These are phyloP conservation scores for Dalbergia cochinchinensis DNA, from an alignment of 306 rosid genomes.

Conservation along the genomic window DNA sequence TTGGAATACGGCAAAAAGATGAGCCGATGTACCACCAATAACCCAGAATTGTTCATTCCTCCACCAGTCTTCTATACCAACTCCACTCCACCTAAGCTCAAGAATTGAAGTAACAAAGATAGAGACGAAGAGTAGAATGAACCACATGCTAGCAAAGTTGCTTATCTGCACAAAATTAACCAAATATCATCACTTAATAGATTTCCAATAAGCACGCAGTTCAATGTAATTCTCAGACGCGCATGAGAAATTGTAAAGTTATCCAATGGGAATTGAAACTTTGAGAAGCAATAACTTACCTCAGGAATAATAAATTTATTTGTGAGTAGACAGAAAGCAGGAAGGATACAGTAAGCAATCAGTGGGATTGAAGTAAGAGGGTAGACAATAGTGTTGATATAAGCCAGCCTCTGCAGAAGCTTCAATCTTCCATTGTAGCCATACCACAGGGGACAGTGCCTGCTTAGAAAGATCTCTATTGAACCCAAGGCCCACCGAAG, in stretches of 20 bases:
- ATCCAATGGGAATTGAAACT: neutral
- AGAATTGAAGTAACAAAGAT: slow-evolving; percentile 91
- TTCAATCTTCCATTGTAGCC: slow-evolving; percentile 88
- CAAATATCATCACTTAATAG: slow-evolving; percentile 9
- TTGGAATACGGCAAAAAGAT: slow-evolving; percentile 97
- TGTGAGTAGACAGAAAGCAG: slow-evolving; percentile 96
- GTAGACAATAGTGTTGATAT: slow-evolving; percentile 94
- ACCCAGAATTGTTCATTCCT: slow-evolving; percentile 99
- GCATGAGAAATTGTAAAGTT: slow-evolving; percentile 9
- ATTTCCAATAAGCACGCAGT: slow-evolving; percentile 14
- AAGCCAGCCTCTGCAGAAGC: slow-evolving; percentile 85
- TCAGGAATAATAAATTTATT: slow-evolving; percentile 97
- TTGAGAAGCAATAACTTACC: slow-evolving; percentile 55
- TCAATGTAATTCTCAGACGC: neutral
- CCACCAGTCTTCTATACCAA: slow-evolving; percentile 99
- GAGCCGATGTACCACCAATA: slow-evolving; percentile 97
- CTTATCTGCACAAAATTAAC: slow-evolving; percentile 74
- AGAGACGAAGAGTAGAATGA: slow-evolving; percentile 90
- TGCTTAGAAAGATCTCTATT: slow-evolving; percentile 93
- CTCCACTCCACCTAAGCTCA: slow-evolving; percentile 99
- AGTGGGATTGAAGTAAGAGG: slow-evolving; percentile 94
- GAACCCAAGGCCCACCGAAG: slow-evolving; percentile 99
- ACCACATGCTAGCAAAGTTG: slow-evolving; percentile 99
- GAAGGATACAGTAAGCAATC: slow-evolving; percentile 87
- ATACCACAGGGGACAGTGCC: slow-evolving; percentile 99